A percentile compares a stretch with the other conserved stretches of the same genome.
These are phyloP conservation scores for Phytophthora cajani DNA, from an alignment of 352 stramenopile species.

Conservation along the genomic window DNA sequence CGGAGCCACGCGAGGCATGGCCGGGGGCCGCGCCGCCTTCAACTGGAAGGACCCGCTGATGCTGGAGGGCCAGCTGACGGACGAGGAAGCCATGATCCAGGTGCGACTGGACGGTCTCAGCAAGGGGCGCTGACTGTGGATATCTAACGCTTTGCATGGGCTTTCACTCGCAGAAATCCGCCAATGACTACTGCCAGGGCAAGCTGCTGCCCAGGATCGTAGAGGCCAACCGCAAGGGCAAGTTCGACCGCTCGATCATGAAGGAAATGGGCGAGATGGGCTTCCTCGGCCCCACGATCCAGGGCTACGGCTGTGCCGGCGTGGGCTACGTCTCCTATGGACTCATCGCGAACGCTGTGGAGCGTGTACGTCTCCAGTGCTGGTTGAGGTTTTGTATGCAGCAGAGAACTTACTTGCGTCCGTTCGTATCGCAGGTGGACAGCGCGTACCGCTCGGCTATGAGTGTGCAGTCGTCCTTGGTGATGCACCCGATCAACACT, in stretches of 20 bases:
- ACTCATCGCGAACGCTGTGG: slow-evolving; percentile 96
- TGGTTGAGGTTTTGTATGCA: background rate
- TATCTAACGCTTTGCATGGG: slow-evolving; percentile 2
- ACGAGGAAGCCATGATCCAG: slow-evolving; percentile 93
- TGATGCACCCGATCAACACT: slow-evolving; percentile 98
- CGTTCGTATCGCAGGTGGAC: slow-evolving; percentile 79
- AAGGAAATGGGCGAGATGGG: slow-evolving; percentile 94
- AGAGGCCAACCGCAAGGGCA: slow-evolving; percentile 94
- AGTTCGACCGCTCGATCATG: slow-evolving; percentile 95
- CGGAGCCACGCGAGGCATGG: slow-evolving; percentile 49
- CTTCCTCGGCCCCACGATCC: slow-evolving; percentile 94
- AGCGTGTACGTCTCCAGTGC: slow-evolving; percentile 52
- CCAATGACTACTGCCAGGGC: slow-evolving; percentile 93
- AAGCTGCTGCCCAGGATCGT: slow-evolving; percentile 95
- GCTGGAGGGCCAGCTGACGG: slow-evolving; percentile 81
- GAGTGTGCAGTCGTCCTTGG: slow-evolving; percentile 97
- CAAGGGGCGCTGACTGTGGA: background rate
- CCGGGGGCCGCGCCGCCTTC: slow-evolving; percentile 60
- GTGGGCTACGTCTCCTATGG: slow-evolving; percentile 97
- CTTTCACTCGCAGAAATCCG: slow-evolving; percentile 75
- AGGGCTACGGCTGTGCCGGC: slow-evolving; percentile 95
- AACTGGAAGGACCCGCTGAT: slow-evolving; percentile 86
- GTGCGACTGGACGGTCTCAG: slow-evolving; percentile 35
- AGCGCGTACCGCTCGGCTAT: slow-evolving; percentile 97
- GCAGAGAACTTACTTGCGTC: background rate